Percentiles rank a stretch among this genome's conserved stretches.
phyloP scores from a whole-genome alignment of 169 alveolate genomes.

The Plasmodium knowlesi region DNA sequence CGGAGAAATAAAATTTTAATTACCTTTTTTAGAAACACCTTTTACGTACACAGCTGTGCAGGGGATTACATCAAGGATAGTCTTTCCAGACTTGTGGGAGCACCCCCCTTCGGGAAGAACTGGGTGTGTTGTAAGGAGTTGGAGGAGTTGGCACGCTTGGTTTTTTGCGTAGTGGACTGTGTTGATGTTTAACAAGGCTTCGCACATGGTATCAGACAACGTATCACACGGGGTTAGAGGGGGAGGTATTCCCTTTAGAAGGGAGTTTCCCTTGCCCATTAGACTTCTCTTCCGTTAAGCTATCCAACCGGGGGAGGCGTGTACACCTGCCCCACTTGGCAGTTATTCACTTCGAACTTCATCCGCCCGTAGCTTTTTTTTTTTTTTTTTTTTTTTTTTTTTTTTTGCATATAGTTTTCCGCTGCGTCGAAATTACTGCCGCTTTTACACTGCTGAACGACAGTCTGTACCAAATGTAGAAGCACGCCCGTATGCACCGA shows the following conservation, averaged over 20 bases:
- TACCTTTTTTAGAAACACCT: slow-evolving; percentile 10
- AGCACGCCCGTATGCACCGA: not conserved
- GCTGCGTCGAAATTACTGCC: not conserved
- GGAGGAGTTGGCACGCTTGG: not conserved
- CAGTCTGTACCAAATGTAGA: not conserved
- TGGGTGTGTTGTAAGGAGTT: not conserved
- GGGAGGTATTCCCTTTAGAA: not conserved
- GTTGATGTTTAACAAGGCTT: not conserved
- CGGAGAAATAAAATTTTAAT: slow-evolving; percentile 1
- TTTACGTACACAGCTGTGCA: not conserved
- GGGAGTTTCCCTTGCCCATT: not conserved
- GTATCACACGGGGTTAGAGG: too few species aligned
- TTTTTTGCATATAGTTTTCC: too few species aligned
- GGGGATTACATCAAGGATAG: slow-evolving; percentile 19
- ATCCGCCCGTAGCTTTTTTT: not conserved
- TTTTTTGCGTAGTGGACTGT: not conserved
- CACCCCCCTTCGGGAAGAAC: not conserved
- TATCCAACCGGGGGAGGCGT: not conserved
- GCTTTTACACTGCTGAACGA: not conserved
- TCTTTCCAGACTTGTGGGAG: slow-evolving; percentile 1
- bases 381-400: too few species aligned
- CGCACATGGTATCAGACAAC: too few species aligned
- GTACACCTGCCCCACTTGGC: not conserved
- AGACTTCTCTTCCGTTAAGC: not conserved
- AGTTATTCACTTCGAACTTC: not conserved